phyloP scores from a whole-genome alignment of 2,329 filamentous ascomycete genomes.

The Lecanicillium sp. region DNA sequence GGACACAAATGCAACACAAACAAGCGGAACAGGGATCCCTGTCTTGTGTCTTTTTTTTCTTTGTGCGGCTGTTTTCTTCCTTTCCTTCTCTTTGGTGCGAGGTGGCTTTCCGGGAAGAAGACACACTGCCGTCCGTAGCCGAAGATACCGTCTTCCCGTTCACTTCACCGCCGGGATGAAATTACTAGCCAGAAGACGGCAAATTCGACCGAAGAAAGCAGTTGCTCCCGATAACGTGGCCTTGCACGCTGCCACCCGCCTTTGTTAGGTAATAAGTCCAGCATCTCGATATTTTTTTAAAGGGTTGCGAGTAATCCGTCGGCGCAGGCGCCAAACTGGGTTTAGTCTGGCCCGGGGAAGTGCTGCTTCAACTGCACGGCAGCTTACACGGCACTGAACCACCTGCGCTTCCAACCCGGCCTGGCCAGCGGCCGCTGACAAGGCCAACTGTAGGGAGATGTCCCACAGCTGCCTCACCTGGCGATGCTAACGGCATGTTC shows the following conservation, averaged over 20 bases:
- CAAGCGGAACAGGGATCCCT: conserved; percentile 9
- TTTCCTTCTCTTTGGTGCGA: conserved; percentile 13
- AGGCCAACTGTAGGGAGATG: conserved; percentile 13
- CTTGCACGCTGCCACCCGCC: conserved; percentile 5
- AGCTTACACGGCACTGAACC: conserved; percentile 24
- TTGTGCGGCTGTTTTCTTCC: neutral
- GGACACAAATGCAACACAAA: conserved; percentile 4
- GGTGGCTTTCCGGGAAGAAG: too few species aligned
- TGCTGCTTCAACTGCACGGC: neutral
- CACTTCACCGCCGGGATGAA: conserved; percentile 9
- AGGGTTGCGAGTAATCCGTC: conserved; percentile 3
- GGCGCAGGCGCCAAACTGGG: conserved; percentile 5
- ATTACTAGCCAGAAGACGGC: neutral
- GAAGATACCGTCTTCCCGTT: neutral
- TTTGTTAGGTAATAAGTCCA: conserved; percentile 9
- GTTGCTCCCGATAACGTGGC: neutral
- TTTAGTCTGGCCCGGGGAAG: conserved; percentile 2
- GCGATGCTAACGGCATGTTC: neutral
- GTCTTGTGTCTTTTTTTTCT: neutral
- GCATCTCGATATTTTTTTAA: conserved; percentile 3
- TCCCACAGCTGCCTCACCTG: conserved; percentile 10
- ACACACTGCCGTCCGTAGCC: too few species aligned
- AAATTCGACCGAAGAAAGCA: neutral
- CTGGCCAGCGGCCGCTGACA: neutral
- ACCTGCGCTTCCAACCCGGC: conserved; percentile 11